Evolutionary conservation across 352 stramenopile species (phyloP).

Genomic region (Globisporangium heterothallicum): DNA sequence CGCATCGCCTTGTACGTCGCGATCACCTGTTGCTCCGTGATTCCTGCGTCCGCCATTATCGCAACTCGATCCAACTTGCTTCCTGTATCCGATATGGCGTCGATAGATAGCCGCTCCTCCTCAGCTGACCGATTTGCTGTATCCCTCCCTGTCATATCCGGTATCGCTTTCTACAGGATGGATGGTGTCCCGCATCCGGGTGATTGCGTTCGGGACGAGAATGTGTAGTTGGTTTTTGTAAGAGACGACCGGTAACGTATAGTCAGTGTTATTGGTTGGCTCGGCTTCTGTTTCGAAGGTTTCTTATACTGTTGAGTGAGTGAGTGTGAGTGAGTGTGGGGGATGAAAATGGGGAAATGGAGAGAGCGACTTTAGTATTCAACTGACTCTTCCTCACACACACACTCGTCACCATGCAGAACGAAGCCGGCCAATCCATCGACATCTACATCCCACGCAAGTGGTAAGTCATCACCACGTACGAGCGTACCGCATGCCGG

Average conservation of each 20-base stretch:
- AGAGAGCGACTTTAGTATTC: slow-evolving; percentile 73
- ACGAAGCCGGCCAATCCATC: slow-evolving; percentile 96
- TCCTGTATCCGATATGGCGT: not conserved
- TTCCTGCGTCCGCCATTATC: slow-evolving; percentile 33
- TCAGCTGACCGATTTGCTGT: no score
- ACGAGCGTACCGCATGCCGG: no score
- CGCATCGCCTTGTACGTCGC: slow-evolving; percentile 85
- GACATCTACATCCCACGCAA: slow-evolving; percentile 99
- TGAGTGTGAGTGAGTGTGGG: no score
- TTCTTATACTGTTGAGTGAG: no score
- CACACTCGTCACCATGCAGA: slow-evolving; percentile 90
- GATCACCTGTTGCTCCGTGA: slow-evolving; percentile 85
- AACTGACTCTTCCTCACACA: slow-evolving; percentile 39
- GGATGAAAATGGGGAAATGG: no score
- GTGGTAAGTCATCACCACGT: slow-evolving; percentile 59
- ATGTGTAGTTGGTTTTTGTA: slow-evolving; percentile 39
- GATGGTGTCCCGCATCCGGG: not conserved
- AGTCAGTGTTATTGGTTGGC: slow-evolving; percentile 77
- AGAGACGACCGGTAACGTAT: slow-evolving; percentile 70
- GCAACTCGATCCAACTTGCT: no score
- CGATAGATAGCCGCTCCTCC: not conserved
- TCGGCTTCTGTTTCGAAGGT: not conserved
- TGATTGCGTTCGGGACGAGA: not conserved
- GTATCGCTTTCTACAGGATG: not conserved
- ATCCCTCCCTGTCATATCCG: slow-evolving; percentile 7